These are phyloP conservation scores for Penicillium cataractarum DNA, from an alignment of 495 filamentous ascomycete genomes.

Conservation along the genomic window DNA sequence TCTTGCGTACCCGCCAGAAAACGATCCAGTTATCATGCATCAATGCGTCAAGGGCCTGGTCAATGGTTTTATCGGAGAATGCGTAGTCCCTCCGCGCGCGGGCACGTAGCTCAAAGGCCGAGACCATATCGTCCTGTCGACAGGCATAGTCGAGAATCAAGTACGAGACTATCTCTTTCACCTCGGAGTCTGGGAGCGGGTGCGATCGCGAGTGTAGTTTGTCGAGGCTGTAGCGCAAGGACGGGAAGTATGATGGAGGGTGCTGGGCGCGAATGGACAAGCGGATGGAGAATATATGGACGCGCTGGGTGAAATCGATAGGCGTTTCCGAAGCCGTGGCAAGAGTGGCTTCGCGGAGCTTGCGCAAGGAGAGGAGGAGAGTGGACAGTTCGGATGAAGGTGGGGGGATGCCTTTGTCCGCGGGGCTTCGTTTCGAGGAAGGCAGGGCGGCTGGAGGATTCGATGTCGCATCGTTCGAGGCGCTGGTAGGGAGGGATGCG, in stretches of 20 bases:
- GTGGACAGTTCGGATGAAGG: constrained; percentile 58
- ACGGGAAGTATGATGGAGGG: constrained; percentile 86
- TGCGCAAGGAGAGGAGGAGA: constrained; percentile 77
- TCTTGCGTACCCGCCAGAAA: constrained; percentile 71
- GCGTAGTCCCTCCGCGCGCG: constrained; percentile 50
- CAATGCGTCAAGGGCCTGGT: constrained; percentile 68
- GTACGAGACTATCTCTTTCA: constrained; percentile 78
- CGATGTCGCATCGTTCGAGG: constrained; percentile 44
- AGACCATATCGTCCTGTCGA: constrained; percentile 71
- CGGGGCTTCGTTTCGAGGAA: constrained; percentile 24
- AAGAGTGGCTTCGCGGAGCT: constrained; percentile 81
- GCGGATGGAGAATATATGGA: constrained; percentile 80
- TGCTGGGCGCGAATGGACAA: constrained; percentile 77
- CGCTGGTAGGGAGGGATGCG: constrained; percentile 60
- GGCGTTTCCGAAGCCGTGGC: constrained; percentile 67
- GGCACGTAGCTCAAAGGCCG: constrained; percentile 66
- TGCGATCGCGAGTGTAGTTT: constrained; percentile 63
- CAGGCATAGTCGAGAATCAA: constrained; percentile 88
- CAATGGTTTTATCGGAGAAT: constrained; percentile 64
- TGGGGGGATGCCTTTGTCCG: constrained; percentile 32
- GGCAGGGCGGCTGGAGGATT: constrained; percentile 42
- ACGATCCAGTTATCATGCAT: constrained; percentile 78
- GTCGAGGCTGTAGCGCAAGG: constrained; percentile 76
- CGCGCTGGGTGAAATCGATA: constrained; percentile 64
- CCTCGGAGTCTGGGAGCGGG: constrained; percentile 66